Percentiles rank a stretch among this genome's conserved stretches.
Evolutionary conservation across 495 filamentous ascomycete species (phyloP).

Genomic region (Cladorrhinum samala): DNA sequence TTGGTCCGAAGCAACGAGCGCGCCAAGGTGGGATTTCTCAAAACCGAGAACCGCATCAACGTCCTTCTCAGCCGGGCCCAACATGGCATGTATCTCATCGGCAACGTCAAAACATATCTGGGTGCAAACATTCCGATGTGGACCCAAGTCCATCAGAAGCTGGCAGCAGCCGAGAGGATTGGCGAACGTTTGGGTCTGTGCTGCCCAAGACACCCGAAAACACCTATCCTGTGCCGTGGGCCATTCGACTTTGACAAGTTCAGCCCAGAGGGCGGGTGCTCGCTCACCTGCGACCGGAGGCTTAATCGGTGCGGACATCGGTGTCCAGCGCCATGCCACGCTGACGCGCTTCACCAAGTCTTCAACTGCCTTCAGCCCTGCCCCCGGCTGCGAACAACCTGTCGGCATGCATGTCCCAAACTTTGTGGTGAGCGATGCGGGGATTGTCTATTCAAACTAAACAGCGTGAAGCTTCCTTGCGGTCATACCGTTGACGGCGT

Average conservation of each 20-base stretch:
- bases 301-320: slow-evolving; percentile 63
- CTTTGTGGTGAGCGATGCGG: slow-evolving; percentile 50
- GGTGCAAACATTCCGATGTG: slow-evolving; percentile 68
- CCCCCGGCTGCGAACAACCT: slow-evolving; percentile 47
- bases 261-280: slow-evolving; percentile 70
- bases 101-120: slow-evolving; percentile 55
- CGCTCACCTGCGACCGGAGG: slow-evolving; percentile 49
- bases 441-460: slow-evolving; percentile 7
- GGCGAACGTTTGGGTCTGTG: slow-evolving; percentile 57
- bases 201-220: slow-evolving; percentile 64
- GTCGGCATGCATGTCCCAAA: slow-evolving; percentile 56
- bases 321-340: slow-evolving; percentile 67
- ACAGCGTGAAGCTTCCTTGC: slow-evolving; percentile 46
- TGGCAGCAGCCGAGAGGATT: slow-evolving; percentile 38
- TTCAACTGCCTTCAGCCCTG: slow-evolving; percentile 59
- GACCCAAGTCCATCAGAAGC: slow-evolving; percentile 53
- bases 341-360: slow-evolving; percentile 55
- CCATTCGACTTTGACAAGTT: slow-evolving; percentile 57
- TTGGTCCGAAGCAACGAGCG: slow-evolving; percentile 66
- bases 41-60: slow-evolving; percentile 73
- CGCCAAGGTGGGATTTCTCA: slow-evolving; percentile 64
- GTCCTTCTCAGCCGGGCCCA: slow-evolving; percentile 67
- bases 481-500: slow-evolving; percentile 48
- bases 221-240: slow-evolving; percentile 45
- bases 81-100: slow-evolving; percentile 83